Evolutionary conservation across 441 rosid genomes (phyloP), one percentile per base, ranked within the genome.

Genomic region (Geranium incanum): DNA sequence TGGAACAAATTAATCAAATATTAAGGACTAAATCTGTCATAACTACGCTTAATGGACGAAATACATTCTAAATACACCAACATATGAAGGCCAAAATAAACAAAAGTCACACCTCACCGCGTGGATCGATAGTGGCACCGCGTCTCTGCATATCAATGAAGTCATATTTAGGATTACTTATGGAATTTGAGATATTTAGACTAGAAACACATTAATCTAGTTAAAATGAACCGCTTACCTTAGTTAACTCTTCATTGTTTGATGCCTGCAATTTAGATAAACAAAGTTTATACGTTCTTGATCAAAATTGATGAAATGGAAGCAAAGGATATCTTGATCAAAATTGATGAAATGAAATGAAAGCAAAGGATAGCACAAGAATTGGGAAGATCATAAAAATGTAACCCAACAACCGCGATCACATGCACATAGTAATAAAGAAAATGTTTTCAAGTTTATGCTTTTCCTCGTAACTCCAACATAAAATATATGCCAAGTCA

Each of bases 81-180:
- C 4, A 13, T 62, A 33, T 52, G 43, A 45, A 6, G 15, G 4
- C 37, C 16, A 1, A 28, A 6, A 15, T 52, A 36, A 60, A 36
- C 57, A 6, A 0, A 15, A 4, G 68, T 65, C 77, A 77, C 64
- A 85, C 91, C 89, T 83, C 95, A 63, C 83, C 76, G 77, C 97
- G 84, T 74, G 86, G 76, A 79, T 88, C 94, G 55, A 74, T 73
- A 15, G 62, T 15, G n/a, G 19, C 62, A 55, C 21, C 62, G 19
- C 21, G 62, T 6, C 62, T 55, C 62, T 55, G 62, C 62, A 55
- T 15, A 55, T 55, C 62, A 15, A 55, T 16, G 12, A 55, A 55
- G 62, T 55, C 0, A 55, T n/a, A 45, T 45, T 45, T n/a, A 43
- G 21, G 62, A 55, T 48, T 13, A 55, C 18, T 43, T n/a, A 55